Evolutionary conservation across 352 stramenopile species (phyloP).

Genomic region (Pythium oligandrum): DNA sequence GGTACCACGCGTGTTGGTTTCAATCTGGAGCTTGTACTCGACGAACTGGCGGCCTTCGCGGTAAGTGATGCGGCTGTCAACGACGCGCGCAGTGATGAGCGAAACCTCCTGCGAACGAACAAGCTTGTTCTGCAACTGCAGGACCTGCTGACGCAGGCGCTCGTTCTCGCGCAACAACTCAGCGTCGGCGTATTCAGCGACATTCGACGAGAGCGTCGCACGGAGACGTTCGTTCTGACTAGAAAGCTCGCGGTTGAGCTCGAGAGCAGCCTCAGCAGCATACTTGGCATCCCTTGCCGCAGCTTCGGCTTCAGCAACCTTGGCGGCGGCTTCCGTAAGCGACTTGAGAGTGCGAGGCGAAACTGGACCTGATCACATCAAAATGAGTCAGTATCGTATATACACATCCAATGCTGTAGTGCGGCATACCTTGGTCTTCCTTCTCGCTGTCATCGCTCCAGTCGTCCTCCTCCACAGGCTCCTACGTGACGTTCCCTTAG

Average conservation of each 20-base stretch:
- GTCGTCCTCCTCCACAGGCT: slow-evolving; percentile 72
- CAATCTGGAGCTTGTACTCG: slow-evolving; percentile 50
- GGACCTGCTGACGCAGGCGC: slow-evolving; percentile 27
- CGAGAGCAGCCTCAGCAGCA: slow-evolving; percentile 21
- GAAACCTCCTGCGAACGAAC: slow-evolving; percentile 30
- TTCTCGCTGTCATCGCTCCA: slow-evolving; percentile 74
- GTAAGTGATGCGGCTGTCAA: slow-evolving; percentile 32
- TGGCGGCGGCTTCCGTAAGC: slow-evolving; percentile 64
- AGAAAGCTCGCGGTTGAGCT: slow-evolving; percentile 28
- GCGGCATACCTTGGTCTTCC: slow-evolving; percentile 29
- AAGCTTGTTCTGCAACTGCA: slow-evolving; percentile 36
- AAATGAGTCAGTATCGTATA: neutral
- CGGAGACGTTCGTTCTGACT: slow-evolving; percentile 28
- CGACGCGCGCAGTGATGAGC: slow-evolving; percentile 27
- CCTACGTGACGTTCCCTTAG: slow-evolving; percentile 68
- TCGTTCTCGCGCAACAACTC: slow-evolving; percentile 32
- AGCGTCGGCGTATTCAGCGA: slow-evolving; percentile 27
- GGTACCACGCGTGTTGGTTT: slow-evolving; percentile 34
- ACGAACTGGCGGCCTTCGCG: slow-evolving; percentile 36
- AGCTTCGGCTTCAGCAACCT: slow-evolving; percentile 70
- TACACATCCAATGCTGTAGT: no score
- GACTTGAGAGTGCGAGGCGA: slow-evolving; percentile 56
- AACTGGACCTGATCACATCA: slow-evolving; percentile 26
- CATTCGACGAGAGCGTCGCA: slow-evolving; percentile 26
- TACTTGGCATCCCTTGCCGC: slow-evolving; percentile 69